Evolutionary conservation across 352 stramenopile genomes (phyloP).

Genomic region (Vaucheria bursata): DNA sequence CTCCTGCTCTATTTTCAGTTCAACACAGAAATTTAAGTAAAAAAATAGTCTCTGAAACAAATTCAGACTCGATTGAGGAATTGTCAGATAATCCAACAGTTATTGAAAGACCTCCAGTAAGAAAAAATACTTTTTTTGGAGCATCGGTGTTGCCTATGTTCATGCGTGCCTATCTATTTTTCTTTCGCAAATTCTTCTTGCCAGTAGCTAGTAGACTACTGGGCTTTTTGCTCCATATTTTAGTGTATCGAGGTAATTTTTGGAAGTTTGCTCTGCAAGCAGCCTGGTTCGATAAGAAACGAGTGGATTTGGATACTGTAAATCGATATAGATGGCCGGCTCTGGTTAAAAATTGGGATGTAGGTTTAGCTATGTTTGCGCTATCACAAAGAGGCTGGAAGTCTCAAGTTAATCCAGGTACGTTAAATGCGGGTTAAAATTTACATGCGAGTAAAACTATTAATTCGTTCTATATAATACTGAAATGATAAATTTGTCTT

Average conservation of each 20-base stretch:
- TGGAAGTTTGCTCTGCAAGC: background rate
- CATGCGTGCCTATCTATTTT: background rate
- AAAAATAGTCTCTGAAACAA: no score
- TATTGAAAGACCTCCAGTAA: no score
- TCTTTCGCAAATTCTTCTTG: background rate
- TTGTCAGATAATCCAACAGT: no score
- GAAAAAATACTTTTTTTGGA: no score
- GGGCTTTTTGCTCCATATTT: background rate
- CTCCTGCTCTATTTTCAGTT: conserved; percentile 14
- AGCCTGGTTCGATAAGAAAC: conserved; percentile 26
- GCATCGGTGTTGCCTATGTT: no score
- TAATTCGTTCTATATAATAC: background rate
- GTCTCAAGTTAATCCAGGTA: background rate
- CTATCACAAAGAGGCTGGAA: background rate
- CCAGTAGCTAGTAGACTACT: background rate
- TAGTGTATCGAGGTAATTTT: background rate
- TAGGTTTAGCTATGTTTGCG: background rate
- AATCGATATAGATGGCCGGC: conserved; percentile 41
- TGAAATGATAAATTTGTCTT: background rate
- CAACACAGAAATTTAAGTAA: no score
- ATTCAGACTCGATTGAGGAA: no score
- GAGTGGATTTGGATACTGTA: conserved; percentile 31
- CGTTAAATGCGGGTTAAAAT: background rate
- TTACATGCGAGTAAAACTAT: background rate
- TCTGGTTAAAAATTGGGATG: conserved; percentile 33